Evolutionary conservation across 2,329 filamentous ascomycete genomes (phyloP).

Genomic region (Aspergillus brasiliensis): DNA sequence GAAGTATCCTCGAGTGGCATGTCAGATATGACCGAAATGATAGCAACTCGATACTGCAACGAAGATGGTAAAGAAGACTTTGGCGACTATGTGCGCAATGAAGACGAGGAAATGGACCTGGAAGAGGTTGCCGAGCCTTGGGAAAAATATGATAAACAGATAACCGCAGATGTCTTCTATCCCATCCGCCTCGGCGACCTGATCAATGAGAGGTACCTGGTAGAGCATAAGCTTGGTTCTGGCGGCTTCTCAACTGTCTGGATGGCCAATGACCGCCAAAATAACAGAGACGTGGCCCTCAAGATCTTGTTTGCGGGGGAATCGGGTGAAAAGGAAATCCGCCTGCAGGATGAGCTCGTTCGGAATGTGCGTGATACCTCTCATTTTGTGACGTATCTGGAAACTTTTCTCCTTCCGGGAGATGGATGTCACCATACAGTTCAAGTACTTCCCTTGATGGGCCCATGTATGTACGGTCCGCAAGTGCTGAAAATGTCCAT

Average conservation of each 20-base stretch:
- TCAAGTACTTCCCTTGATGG: slow-evolving; percentile 27
- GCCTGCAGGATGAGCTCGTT: slow-evolving; percentile 26
- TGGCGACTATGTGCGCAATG: slow-evolving; percentile 18
- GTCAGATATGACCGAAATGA: too few species aligned
- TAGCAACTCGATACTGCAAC: too few species aligned
- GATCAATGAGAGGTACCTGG: slow-evolving; percentile 25
- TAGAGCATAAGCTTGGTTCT: slow-evolving; percentile 29
- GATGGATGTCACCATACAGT: slow-evolving; percentile 20
- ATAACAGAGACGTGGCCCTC: slow-evolving; percentile 25
- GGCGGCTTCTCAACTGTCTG: slow-evolving; percentile 30
- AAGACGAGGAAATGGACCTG: slow-evolving; percentile 22
- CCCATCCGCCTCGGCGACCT: slow-evolving; percentile 23
- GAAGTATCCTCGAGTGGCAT: too few species aligned
- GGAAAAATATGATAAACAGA: slow-evolving; percentile 18
- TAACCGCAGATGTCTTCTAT: slow-evolving; percentile 19
- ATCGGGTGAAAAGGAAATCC: slow-evolving; percentile 21
- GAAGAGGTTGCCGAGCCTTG: slow-evolving; percentile 23
- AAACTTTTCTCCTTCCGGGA: slow-evolving; percentile 23
- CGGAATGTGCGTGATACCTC: slow-evolving; percentile 20
- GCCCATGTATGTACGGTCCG: slow-evolving; percentile 20
- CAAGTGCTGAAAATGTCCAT: slow-evolving; percentile 18
- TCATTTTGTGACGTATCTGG: slow-evolving; percentile 22
- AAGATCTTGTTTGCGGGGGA: slow-evolving; percentile 25
- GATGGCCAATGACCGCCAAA: slow-evolving; percentile 27
- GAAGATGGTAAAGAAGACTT: background rate